Evolutionary conservation across 2,329 filamentous ascomycete genomes (phyloP).

Genomic region (Xylaria sp.): DNA sequence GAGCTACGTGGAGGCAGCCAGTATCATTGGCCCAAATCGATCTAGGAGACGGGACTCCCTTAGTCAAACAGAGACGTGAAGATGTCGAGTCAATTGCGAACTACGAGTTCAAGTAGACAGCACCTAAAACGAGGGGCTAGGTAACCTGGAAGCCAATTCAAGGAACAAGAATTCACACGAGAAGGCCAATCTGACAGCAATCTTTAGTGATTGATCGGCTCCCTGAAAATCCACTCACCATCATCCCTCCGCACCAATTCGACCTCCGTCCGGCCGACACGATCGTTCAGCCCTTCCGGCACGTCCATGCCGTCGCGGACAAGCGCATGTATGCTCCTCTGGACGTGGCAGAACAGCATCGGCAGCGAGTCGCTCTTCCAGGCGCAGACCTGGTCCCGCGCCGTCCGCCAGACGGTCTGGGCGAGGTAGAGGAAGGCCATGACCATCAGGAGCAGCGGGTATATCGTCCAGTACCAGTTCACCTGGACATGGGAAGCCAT

Average conservation of each 20-base stretch:
- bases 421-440: slow-evolving; percentile 41
- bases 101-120: not conserved
- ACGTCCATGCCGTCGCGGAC: slow-evolving; percentile 41
- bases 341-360: slow-evolving; percentile 44
- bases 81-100: not conserved
- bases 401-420: slow-evolving; percentile 40
- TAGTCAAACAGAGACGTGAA: not conserved
- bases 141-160: not conserved
- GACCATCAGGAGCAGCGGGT: slow-evolving; percentile 39
- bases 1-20: not conserved
- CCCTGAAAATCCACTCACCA: slow-evolving; percentile 43
- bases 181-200: not conserved
- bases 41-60: not conserved
- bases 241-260: slow-evolving; percentile 39
- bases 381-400: slow-evolving; percentile 40
- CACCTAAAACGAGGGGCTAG: not conserved
- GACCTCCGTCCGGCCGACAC: slow-evolving; percentile 38
- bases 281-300: slow-evolving; percentile 40
- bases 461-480: slow-evolving; percentile 42
- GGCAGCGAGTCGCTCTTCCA: slow-evolving; percentile 45
- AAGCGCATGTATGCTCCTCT: slow-evolving; percentile 37
- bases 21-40: not conserved
- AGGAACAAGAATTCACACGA: not conserved
- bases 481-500: slow-evolving; percentile 39
- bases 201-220: slow-evolving; percentile 15